Conservation (phyloP, 495 filamentous ascomycete genomes). For the Neurospora sp. region DNA sequence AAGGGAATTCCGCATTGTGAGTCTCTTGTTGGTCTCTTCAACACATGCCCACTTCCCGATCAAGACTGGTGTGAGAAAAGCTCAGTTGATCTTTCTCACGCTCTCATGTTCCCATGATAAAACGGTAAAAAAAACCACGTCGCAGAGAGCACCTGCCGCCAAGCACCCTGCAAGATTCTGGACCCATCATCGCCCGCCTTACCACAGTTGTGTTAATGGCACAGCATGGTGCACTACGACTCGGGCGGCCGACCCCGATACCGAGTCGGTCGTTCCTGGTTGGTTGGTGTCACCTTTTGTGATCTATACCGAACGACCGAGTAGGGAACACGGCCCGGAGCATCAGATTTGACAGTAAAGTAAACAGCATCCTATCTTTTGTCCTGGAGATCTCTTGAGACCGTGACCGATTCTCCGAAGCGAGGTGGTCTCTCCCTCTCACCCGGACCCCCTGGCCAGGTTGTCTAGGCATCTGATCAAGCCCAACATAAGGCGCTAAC, state of each 20-base stretch:
- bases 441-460: too few relatives aligned
- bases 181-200: neutral
- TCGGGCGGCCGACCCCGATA: neutral
- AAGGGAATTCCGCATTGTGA: neutral
- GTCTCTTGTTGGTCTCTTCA: neutral
- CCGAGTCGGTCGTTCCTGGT: neutral
- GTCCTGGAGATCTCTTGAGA: neutral
- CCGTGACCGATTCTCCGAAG: neutral
- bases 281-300: neutral
- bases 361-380: neutral
- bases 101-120: neutral
- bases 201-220: neutral
- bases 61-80: neutral
- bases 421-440: neutral
- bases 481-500: neutral
- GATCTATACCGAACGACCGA: neutral
- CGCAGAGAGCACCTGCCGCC: neutral
- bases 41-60: neutral
- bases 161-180: neutral
- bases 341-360: neutral
- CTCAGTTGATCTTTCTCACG: neutral
- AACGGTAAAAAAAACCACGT: neutral
- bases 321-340: neutral
- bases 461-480: neutral
- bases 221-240: neutral